A percentile compares a stretch with the other conserved stretches of the same genome.
Conservation (phyloP, 306 rosid genomes). For the Aeschynomene evenia region DNA sequence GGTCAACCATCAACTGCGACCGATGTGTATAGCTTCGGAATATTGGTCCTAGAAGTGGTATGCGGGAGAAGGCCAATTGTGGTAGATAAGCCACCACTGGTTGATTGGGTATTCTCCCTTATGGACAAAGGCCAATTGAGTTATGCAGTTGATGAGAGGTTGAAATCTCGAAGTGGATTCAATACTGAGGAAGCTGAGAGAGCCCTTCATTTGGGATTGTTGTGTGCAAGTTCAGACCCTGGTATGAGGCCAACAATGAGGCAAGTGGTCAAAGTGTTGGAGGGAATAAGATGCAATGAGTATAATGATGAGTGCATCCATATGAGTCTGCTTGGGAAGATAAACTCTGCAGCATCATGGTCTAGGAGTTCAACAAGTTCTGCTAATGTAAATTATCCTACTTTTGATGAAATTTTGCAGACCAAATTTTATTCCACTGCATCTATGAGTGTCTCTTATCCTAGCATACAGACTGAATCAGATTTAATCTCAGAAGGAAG, state of each 20-base stretch:
- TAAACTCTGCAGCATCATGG: slow-evolving; percentile 49
- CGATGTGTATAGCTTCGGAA: slow-evolving; percentile 69
- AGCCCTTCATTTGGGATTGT: slow-evolving; percentile 60
- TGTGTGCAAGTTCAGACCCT: slow-evolving; percentile 59
- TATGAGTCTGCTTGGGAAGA: slow-evolving; percentile 36
- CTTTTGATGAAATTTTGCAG: slow-evolving; percentile 52
- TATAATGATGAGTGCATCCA: slow-evolving; percentile 38
- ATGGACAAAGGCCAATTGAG: slow-evolving; percentile 43
- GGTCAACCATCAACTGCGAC: slow-evolving; percentile 50
- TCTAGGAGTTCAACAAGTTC: slow-evolving; percentile 27
- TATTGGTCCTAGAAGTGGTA: slow-evolving; percentile 60
- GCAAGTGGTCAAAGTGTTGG: slow-evolving; percentile 59
- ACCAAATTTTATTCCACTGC: slow-evolving; percentile 41
- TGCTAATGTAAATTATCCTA: slow-evolving; percentile 38
- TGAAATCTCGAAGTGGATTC: slow-evolving; percentile 41
- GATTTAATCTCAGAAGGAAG: slow-evolving; percentile 42
- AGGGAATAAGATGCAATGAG: slow-evolving; percentile 32
- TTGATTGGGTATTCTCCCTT: slow-evolving; percentile 51
- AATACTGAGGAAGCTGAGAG: slow-evolving; percentile 49
- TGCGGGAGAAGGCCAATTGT: slow-evolving; percentile 59
- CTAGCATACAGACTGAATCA: slow-evolving; percentile 21
- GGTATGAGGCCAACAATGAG: slow-evolving; percentile 62
- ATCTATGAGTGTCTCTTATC: slow-evolving; percentile 34
- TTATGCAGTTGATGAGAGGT: slow-evolving; percentile 49
- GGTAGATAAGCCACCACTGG: slow-evolving; percentile 53